Conservation (phyloP, 78 protist species). For the Chrysochromulina tobinii region DNA sequence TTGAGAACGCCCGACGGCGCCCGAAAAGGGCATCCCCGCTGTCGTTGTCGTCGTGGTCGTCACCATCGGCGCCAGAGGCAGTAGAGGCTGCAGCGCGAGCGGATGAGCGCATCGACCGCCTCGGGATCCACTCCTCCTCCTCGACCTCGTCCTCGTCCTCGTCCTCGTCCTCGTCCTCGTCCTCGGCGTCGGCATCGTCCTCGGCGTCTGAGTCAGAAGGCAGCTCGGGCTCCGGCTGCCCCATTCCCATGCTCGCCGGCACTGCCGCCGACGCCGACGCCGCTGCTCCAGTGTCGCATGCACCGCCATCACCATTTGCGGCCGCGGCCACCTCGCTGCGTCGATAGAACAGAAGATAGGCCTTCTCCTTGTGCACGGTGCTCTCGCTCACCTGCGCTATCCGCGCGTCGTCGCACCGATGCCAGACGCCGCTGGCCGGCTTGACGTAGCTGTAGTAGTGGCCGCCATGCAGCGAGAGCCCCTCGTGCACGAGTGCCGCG, state of each 20-base stretch:
- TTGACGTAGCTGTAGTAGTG: constrained; percentile 83
- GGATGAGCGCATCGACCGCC: no score
- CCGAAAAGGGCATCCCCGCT: no score
- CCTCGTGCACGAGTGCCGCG: constrained; percentile 87
- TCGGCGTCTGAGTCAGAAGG: no score
- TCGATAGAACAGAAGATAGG: neutral
- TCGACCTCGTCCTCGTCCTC: no score
- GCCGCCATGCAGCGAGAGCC: constrained; percentile 72
- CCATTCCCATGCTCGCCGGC: neutral
- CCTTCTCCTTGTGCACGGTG: neutral
- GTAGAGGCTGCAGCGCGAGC: no score
- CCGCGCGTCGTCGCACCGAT: constrained; percentile 55
- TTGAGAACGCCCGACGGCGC: no score
- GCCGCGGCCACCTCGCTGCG: neutral
- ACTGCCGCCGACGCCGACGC: neutral
- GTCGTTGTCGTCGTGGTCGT: no score
- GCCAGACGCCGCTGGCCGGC: constrained; percentile 52
- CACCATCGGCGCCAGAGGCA: no score
- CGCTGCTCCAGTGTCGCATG: no score
- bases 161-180: no score
- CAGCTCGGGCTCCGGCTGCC: neutral
- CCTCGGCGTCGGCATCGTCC: neutral
- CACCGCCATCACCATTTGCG: no score
- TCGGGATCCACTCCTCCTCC: no score
- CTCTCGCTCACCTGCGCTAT: neutral